Evolutionary conservation across 805 yeast genomes (phyloP).

Genomic region (Torulaspora maleeae): DNA sequence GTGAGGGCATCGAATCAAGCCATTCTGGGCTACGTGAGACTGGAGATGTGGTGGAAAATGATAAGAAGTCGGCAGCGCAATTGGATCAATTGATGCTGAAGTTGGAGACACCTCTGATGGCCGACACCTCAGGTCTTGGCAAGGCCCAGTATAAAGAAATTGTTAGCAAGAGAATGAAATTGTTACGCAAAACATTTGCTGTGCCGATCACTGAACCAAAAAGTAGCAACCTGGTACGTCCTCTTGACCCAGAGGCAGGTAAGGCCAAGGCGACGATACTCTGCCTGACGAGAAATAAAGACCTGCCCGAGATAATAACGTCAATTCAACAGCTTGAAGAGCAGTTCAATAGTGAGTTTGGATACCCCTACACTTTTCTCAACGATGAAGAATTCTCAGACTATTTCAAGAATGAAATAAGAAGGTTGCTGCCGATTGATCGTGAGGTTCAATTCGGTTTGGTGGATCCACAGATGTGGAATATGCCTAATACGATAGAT

Average conservation of each 20-base stretch:
- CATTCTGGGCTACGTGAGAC: not conserved
- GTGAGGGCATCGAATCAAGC: not conserved
- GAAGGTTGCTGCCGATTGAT: conserved; percentile 37
- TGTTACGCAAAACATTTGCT: conserved; percentile 38
- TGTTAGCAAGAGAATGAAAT: conserved; percentile 34
- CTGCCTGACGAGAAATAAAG: conserved; percentile 68
- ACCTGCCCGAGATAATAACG: conserved; percentile 42
- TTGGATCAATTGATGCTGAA: conserved; percentile 5
- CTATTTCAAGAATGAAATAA: conserved; percentile 47
- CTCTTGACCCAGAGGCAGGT: conserved; percentile 27
- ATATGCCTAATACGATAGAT: conserved; percentile 56
- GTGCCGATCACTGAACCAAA: conserved; percentile 47
- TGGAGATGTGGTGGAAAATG: not conserved
- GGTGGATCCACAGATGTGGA: conserved; percentile 49
- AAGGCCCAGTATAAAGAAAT: conserved; percentile 10
- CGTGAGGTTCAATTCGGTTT: conserved; percentile 45
- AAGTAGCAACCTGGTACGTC: conserved; percentile 34
- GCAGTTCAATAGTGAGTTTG: conserved; percentile 62
- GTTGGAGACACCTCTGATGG: conserved; percentile 16
- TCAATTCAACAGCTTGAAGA: conserved; percentile 61
- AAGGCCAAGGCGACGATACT: conserved; percentile 72
- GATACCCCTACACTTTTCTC: conserved; percentile 75
- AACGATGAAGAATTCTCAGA: conserved; percentile 66
- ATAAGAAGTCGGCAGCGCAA: not conserved
- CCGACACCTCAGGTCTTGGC: conserved; percentile 9